These are phyloP conservation scores for Pythium sp. DNA, from an alignment of 352 stramenopile genomes.

Conservation along the genomic window DNA sequence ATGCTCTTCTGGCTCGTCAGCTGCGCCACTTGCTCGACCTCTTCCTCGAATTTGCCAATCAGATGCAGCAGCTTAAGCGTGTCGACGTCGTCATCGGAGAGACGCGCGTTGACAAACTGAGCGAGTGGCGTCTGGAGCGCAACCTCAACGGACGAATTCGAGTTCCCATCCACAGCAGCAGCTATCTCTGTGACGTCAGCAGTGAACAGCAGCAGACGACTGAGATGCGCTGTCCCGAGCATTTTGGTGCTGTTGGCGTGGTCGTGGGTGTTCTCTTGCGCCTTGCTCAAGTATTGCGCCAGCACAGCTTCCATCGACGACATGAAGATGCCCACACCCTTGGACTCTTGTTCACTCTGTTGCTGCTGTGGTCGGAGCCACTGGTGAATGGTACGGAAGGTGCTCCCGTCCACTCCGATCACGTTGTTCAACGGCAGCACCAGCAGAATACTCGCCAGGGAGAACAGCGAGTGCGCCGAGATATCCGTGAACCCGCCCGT, in stretches of 20 bases:
- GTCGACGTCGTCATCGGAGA: constrained; percentile 18
- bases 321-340: constrained; percentile 1
- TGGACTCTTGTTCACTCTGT: neutral
- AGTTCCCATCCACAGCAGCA: neutral
- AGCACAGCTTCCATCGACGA: constrained; percentile 19
- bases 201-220: constrained; percentile 45
- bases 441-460: constrained; percentile 41
- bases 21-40: constrained; percentile 21
- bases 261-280: neutral
- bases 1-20: neutral
- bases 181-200: constrained; percentile 20
- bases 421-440: constrained; percentile 52
- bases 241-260: neutral
- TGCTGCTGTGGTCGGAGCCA: constrained; percentile 26
- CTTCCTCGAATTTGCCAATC: constrained; percentile 39
- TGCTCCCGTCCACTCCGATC: constrained; percentile 22
- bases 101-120: neutral
- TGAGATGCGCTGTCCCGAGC: constrained; percentile 33
- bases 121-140: constrained; percentile 8
- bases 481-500: constrained; percentile 50
- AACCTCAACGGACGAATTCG: constrained; percentile 2
- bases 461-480: constrained; percentile 31
- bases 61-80: constrained; percentile 30
- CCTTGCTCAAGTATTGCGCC: constrained; percentile 18
- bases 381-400: constrained; percentile 24